Conservation (phyloP, 371 early-diverging fungal genomes). For the Quaeritorhiza haematococci region DNA sequence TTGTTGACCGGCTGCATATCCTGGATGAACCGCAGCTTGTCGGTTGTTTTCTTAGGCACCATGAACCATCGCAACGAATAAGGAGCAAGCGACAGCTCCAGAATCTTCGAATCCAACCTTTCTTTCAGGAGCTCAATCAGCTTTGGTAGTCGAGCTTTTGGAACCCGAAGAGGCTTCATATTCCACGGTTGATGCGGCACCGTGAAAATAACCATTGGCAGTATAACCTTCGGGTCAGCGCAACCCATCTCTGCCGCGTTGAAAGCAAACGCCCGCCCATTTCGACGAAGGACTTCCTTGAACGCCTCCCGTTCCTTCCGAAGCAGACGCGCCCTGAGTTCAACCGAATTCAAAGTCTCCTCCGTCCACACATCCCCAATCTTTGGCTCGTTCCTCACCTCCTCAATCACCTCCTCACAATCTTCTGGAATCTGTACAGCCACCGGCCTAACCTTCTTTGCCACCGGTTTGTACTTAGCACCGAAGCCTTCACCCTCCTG, state of each 20-base stretch:
- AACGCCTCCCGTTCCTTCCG: not conserved
- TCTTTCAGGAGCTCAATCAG: slow-evolving; percentile 6
- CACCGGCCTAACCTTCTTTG: slow-evolving; percentile 9
- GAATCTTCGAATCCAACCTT: slow-evolving; percentile 17
- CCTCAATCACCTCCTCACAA: not conserved
- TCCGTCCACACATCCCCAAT: not conserved
- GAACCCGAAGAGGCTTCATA: not conserved
- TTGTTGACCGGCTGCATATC: slow-evolving; percentile 23
- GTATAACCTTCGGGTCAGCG: slow-evolving; percentile 2
- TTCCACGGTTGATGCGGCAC: slow-evolving; percentile 15
- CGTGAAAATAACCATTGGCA: slow-evolving; percentile 6
- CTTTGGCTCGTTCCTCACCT: not conserved
- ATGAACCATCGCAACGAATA: slow-evolving; percentile 13
- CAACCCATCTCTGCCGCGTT: not conserved
- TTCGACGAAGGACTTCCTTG: not conserved
- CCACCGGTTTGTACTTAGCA: slow-evolving; percentile 15
- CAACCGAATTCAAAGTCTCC: too few species aligned
- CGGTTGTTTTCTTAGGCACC: slow-evolving; percentile 20
- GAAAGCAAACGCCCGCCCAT: slow-evolving; percentile 7
- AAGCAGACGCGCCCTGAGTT: too few species aligned
- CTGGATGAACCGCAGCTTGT: slow-evolving; percentile 27
- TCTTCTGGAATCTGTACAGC: not conserved
- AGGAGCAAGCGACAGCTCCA: slow-evolving; percentile 18
- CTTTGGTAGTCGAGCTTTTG: not conserved
- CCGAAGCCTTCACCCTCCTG: too few species aligned